phyloP scores from a whole-genome alignment of 1,139 yeast species.

The Debaryomyces robertsiae region DNA sequence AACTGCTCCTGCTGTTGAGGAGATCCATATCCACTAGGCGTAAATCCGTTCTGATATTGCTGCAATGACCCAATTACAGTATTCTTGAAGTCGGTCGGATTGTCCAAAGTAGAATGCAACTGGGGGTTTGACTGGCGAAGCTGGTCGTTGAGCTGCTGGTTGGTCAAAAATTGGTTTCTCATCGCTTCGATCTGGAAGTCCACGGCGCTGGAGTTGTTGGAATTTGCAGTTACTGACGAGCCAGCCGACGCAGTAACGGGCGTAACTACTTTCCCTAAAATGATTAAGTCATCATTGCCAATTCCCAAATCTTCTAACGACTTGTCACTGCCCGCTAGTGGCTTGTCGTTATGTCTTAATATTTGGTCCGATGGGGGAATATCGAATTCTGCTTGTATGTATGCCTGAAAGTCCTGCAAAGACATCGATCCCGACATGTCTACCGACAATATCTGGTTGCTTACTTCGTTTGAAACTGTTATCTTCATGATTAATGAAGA shows the following conservation, averaged over 20 bases:
- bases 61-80: constrained; percentile 37
- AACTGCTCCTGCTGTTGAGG: constrained; percentile 48
- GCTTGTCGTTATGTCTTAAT: constrained; percentile 48
- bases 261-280: constrained; percentile 23
- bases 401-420: constrained; percentile 71
- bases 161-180: constrained; percentile 48
- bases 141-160: constrained; percentile 41
- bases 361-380: constrained; percentile 51
- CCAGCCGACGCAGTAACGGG: constrained; percentile 15
- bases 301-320: constrained; percentile 52
- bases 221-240: constrained; percentile 20
- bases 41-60: constrained; percentile 21
- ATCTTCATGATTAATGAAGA: constrained; percentile 31
- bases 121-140: constrained; percentile 41
- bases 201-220: constrained; percentile 18
- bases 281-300: constrained; percentile 59
- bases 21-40: constrained; percentile 12
- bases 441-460: constrained; percentile 39
- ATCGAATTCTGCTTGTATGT: constrained; percentile 72
- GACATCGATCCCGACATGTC: constrained; percentile 68
- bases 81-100: constrained; percentile 55
- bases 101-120: constrained; percentile 47
- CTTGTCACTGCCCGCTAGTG: constrained; percentile 33
- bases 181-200: constrained; percentile 51
- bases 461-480: constrained; percentile 36